phyloP scores from a whole-genome alignment of 495 filamentous ascomycete genomes.

The Podospora pseudoanserina region DNA sequence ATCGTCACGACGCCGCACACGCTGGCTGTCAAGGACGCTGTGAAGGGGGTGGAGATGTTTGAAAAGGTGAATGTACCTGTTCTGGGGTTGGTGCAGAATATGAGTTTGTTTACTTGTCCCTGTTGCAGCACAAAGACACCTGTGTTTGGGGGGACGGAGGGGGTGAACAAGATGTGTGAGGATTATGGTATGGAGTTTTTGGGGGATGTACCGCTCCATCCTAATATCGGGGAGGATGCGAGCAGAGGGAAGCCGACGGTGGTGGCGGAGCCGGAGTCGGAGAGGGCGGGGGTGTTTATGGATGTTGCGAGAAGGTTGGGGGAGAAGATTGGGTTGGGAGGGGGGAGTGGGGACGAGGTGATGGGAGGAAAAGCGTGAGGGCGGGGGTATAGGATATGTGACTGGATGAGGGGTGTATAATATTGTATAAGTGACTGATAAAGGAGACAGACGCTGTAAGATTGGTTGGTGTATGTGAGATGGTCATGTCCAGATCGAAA shows the following conservation, averaged over 20 bases:
- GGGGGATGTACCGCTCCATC: slow-evolving; percentile 87
- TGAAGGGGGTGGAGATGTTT: slow-evolving; percentile 90
- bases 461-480: no score
- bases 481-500: no score
- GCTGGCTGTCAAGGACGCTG: slow-evolving; percentile 80
- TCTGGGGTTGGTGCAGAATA: slow-evolving; percentile 94
- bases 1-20: slow-evolving; percentile 93
- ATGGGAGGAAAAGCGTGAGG: no score
- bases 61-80: slow-evolving; percentile 69
- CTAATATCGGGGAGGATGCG: slow-evolving; percentile 81
- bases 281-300: slow-evolving; percentile 66
- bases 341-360: no score
- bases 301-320: slow-evolving; percentile 62
- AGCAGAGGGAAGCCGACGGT: slow-evolving; percentile 89
- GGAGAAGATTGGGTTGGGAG: slow-evolving; percentile 42
- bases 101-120: slow-evolving; percentile 83
- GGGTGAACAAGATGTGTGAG: slow-evolving; percentile 39
- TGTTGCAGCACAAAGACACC: slow-evolving; percentile 67
- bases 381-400: no score
- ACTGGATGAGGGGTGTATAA: no score
- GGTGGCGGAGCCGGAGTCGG: slow-evolving; percentile 74
- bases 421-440: no score
- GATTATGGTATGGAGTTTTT: slow-evolving; percentile 70
- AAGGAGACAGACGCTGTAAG: no score
- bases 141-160: slow-evolving; percentile 66